Conservation (phyloP, 352 stramenopile genomes). For the Phytophthora colocasiae region DNA sequence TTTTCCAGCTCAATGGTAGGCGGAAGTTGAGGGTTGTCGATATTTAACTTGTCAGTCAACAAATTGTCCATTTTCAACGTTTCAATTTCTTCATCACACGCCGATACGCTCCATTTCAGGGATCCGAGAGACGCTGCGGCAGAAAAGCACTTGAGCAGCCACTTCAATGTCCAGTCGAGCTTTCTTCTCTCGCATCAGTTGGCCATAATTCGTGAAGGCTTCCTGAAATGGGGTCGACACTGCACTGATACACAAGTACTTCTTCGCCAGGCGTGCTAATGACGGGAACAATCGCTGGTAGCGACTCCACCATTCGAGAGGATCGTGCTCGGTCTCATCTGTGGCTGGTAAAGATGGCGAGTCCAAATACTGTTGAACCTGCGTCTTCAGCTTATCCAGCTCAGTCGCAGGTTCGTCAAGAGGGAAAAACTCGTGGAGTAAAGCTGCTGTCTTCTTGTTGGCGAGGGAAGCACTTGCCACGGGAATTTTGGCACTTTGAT, state of each 20-base stretch:
- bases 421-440: conserved; percentile 73
- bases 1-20: conserved; percentile 22
- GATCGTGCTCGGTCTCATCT: conserved; percentile 77
- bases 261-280: conserved; percentile 73
- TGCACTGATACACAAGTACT: conserved; percentile 81
- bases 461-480: conserved; percentile 8
- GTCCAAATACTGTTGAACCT: conserved; percentile 79
- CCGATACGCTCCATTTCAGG: conserved; percentile 88
- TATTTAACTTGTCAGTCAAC: conserved; percentile 19
- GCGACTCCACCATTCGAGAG: conserved; percentile 85
- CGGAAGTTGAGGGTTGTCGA: not conserved
- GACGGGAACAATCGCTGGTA: conserved; percentile 75
- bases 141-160: conserved; percentile 81
- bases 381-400: conserved; percentile 63
- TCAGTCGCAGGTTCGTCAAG: conserved; percentile 62
- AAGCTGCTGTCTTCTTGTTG: conserved; percentile 35
- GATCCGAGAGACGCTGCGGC: conserved; percentile 77
- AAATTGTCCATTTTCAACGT: not conserved
- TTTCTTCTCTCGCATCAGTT: conserved; percentile 84
- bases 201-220: conserved; percentile 79
- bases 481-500: conserved; percentile 29
- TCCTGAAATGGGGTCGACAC: conserved; percentile 80
- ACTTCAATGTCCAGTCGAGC: conserved; percentile 81
- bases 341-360: conserved; percentile 69
- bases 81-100: conserved; percentile 23